Conservation (phyloP, 1,284 basidiomycete genomes). For the Cutaneotrichosporon arboriforme region DNA sequence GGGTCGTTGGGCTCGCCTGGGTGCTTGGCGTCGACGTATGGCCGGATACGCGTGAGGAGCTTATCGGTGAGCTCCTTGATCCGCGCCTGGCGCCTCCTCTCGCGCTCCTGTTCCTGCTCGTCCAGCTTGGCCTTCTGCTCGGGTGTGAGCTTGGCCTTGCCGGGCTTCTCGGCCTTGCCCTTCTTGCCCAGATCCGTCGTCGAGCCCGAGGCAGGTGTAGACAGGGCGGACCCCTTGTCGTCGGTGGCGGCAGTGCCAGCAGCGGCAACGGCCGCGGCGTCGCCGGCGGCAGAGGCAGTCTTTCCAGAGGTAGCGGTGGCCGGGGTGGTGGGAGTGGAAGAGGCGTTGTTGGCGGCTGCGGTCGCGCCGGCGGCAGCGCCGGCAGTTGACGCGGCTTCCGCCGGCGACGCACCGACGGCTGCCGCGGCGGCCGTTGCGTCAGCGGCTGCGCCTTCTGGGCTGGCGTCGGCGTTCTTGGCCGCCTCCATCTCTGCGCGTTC, state of each 20-base stretch:
- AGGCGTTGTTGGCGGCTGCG: not conserved
- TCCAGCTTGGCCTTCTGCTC: conserved; percentile 80
- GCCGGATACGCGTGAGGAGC: conserved; percentile 73
- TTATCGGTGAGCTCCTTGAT: conserved; percentile 66
- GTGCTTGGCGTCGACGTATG: conserved; percentile 79
- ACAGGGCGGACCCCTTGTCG: conserved; percentile 13
- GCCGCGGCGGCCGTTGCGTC: conserved; percentile 6
- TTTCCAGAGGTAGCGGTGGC: conserved; percentile 10
- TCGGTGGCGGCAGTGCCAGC: not conserved
- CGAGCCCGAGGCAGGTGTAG: conserved; percentile 18
- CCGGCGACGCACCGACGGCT: conserved; percentile 3
- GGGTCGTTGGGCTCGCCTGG: conserved; percentile 81
- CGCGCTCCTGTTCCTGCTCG: conserved; percentile 71
- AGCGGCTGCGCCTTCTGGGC: conserved; percentile 14
- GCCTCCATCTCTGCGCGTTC: conserved; percentile 82
- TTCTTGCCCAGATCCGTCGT: conserved; percentile 32
- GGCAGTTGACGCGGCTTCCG: conserved; percentile 13
- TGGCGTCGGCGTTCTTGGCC: conserved; percentile 29
- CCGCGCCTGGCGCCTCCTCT: conserved; percentile 65
- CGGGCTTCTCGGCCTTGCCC: conserved; percentile 49
- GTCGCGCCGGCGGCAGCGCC: conserved; percentile 10
- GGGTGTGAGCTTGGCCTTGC: conserved; percentile 60
- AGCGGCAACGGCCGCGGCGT: not conserved
- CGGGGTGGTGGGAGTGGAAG: not conserved
- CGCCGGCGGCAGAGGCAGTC: conserved; percentile 11